Conservation (phyloP, 306 rosid genomes). For the Aeschynomene evenia region DNA sequence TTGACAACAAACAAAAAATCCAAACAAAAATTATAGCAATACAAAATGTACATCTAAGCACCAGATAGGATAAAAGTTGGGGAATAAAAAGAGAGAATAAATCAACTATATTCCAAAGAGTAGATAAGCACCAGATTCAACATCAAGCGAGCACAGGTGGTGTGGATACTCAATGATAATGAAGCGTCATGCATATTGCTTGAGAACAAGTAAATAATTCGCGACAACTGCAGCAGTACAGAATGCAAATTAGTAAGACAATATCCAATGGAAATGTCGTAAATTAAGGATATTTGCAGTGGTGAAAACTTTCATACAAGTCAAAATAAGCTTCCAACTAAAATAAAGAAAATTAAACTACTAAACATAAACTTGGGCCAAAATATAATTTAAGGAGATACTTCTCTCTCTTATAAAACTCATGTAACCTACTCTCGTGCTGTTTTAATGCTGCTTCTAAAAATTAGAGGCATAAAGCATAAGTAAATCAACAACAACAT, state of each 20-base stretch:
- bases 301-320: not conserved
- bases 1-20: not conserved
- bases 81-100: conserved; percentile 17
- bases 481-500: not conserved
- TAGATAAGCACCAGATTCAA: conserved; percentile 79
- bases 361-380: not conserved
- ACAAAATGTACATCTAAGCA: conserved; percentile 6
- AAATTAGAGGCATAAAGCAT: not conserved
- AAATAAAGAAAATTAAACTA: not conserved
- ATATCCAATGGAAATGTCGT: not conserved
- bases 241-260: conserved; percentile 26
- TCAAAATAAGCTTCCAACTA: not conserved
- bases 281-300: conserved; percentile 21
- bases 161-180: conserved; percentile 91
- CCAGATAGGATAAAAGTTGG: not conserved
- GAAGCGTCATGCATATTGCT: conserved; percentile 99
- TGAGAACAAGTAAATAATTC: conserved; percentile 94
- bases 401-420: not conserved
- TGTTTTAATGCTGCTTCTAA: not conserved
- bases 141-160: conserved; percentile 99
- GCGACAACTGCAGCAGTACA: conserved; percentile 75
- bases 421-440: not conserved
- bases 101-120: conserved; percentile 24
- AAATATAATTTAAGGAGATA: not conserved
- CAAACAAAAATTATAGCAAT: conserved; percentile 11